Conservation (phyloP, 345 rosid species). For the Rhodamnia argentea region DNA sequence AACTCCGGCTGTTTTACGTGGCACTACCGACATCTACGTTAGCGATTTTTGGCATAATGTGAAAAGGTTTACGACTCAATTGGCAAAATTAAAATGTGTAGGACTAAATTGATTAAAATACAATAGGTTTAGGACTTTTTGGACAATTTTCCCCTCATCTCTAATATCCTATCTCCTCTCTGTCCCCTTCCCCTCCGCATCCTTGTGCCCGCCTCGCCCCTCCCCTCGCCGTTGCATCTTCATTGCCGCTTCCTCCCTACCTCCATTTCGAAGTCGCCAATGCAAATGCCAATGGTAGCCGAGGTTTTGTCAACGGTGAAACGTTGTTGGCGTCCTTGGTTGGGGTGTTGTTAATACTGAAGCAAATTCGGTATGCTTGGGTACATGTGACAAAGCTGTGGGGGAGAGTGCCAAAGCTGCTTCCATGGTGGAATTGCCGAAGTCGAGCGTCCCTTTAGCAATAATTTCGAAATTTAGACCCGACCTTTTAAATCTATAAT, state of each 20-base stretch:
- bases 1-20: fast-evolving
- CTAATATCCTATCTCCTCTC: not conserved
- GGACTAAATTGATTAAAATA: no score
- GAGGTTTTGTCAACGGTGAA: not conserved
- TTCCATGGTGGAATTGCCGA: not conserved
- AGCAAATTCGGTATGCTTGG: not conserved
- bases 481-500: not conserved
- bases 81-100: no score
- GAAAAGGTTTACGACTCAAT: no score
- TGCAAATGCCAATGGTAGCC: not conserved
- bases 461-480: not conserved
- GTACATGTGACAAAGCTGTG: no score
- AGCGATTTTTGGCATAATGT: not conserved
- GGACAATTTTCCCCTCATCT: not conserved
- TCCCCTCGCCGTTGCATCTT: not conserved
- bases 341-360: not conserved
- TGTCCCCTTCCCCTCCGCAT: not conserved
- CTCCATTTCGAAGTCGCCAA: no score
- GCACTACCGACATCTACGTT: no score
- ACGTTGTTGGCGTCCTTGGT: not conserved
- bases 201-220: not conserved
- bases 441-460: not conserved
- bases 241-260: no score
- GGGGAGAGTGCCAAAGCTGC: no score
- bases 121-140: no score